Conservation (phyloP, 345 rosid genomes). For the Cardiospermum halicacabum region DNA sequence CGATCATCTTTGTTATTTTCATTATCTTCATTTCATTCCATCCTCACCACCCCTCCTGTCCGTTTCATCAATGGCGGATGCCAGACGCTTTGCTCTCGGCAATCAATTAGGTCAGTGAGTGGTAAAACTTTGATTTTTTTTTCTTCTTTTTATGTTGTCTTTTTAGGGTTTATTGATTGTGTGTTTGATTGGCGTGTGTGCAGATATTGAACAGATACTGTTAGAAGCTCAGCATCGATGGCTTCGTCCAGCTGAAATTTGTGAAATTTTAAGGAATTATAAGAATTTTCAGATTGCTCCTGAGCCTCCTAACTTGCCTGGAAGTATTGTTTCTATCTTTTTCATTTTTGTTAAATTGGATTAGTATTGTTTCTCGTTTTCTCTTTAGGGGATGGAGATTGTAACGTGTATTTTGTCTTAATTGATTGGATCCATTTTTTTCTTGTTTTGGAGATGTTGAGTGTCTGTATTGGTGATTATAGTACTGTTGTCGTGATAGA, state of each 20-base stretch:
- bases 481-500: too few relatives aligned
- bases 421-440: too few relatives aligned
- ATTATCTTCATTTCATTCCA: background rate
- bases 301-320: constrained; percentile 66
- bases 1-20: background rate
- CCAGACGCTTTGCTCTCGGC: constrained; percentile 29
- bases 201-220: constrained; percentile 82
- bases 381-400: too few relatives aligned
- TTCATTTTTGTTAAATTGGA: too few relatives aligned
- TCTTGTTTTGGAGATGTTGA: too few relatives aligned
- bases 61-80: constrained; percentile 37
- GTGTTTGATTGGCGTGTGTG: constrained; percentile 13
- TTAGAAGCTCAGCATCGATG: constrained; percentile 82
- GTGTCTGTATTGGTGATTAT: too few relatives aligned
- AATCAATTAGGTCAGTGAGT: constrained; percentile 32
- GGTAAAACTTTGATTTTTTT: background rate
- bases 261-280: constrained; percentile 75
- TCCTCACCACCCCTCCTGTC: background rate
- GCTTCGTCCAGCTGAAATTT: constrained; percentile 93
- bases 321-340: constrained; percentile 47
- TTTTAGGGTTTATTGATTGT: background rate
- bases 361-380: background rate
- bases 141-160: background rate
- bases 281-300: constrained; percentile 57
- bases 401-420: too few relatives aligned